phyloP scores from a whole-genome alignment of 2,329 filamentous ascomycete species.

The Fusarium palustre region DNA sequence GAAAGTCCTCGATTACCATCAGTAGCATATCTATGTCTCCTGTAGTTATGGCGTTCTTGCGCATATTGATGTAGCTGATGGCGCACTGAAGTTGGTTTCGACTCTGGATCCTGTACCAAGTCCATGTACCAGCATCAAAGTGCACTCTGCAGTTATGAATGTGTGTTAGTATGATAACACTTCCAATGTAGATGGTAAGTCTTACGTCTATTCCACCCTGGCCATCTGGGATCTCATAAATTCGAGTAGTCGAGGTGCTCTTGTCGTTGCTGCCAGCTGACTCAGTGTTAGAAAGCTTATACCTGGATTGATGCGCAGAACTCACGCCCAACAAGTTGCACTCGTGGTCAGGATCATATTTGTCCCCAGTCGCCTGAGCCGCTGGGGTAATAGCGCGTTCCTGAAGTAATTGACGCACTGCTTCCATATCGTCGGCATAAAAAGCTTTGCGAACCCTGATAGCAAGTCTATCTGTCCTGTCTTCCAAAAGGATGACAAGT shows the following conservation, averaged over 20 bases:
- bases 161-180: background rate
- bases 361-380: background rate
- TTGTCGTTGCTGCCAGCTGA: background rate
- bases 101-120: background rate
- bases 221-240: background rate
- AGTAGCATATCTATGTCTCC: fast-evolving
- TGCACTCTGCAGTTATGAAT: background rate
- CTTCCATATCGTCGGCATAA: fast-evolving
- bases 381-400: background rate
- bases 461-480: background rate
- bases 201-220: background rate
- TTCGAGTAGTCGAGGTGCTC: background rate
- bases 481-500: background rate
- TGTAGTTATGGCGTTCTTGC: background rate
- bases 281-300: fast-evolving
- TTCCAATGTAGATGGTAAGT: fast-evolving
- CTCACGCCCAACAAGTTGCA: constrained; percentile 10
- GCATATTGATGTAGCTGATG: background rate
- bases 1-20: fast-evolving
- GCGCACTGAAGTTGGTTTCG: background rate
- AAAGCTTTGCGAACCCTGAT: fast-evolving
- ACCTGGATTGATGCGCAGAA: fast-evolving
- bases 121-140: fast-evolving
- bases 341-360: background rate
- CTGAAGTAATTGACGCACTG: background rate